phyloP scores from a whole-genome alignment of 495 filamentous ascomycete genomes.

The Hamigera avellanea region DNA sequence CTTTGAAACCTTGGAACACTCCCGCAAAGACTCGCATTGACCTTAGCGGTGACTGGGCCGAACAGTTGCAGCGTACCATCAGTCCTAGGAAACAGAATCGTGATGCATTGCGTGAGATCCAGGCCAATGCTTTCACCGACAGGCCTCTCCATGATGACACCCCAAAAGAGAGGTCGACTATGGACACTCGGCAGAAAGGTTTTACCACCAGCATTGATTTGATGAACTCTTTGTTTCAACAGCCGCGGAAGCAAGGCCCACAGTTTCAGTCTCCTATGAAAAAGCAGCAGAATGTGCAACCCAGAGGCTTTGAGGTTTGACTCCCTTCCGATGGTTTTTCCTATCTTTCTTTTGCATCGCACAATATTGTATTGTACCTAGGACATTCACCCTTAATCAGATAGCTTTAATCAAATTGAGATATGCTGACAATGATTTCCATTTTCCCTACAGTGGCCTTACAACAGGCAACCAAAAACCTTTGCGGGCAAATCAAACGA shows the following conservation, averaged over 20 bases:
- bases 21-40: slow-evolving; percentile 48
- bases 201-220: slow-evolving; percentile 77
- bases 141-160: slow-evolving; percentile 22
- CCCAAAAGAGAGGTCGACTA: slow-evolving; percentile 14
- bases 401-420: slow-evolving; percentile 19
- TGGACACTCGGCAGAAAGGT: slow-evolving; percentile 35
- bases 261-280: slow-evolving; percentile 17
- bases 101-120: slow-evolving; percentile 46
- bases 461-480: slow-evolving; percentile 63
- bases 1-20: slow-evolving; percentile 36
- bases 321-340: slow-evolving; percentile 26
- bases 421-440: slow-evolving; percentile 21
- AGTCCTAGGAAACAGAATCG: slow-evolving; percentile 84
- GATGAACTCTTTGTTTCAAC: slow-evolving; percentile 79
- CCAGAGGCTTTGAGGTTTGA: slow-evolving; percentile 67
- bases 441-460: slow-evolving; percentile 64
- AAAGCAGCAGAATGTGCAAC: slow-evolving; percentile 33
- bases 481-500: slow-evolving; percentile 42
- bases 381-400: slow-evolving; percentile 2
- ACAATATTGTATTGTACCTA: too few relatives aligned
- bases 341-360: slow-evolving; percentile 9
- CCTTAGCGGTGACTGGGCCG: slow-evolving; percentile 65
- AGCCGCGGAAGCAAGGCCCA: slow-evolving; percentile 19
- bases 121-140: slow-evolving; percentile 41
- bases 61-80: slow-evolving; percentile 83